Evolutionary conservation across 768 basidiomycete species (phyloP), one percentile per base, ranked within the genome.

Genomic region (Mycena galericulata): DNA sequence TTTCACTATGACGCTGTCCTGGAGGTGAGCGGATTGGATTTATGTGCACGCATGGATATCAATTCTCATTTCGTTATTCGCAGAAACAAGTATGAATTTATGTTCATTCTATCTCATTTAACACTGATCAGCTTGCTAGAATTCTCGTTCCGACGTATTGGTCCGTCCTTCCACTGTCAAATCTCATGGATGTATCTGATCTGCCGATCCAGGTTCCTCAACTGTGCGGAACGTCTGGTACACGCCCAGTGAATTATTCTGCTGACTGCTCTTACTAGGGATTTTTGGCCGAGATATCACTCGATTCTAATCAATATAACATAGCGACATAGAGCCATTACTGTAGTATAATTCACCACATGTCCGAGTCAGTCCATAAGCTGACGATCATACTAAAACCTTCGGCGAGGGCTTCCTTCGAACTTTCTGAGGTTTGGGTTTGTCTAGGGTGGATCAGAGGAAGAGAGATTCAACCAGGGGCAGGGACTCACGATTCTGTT

Each of bases 211-310:
- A 89, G 89, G 91, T 92, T 91, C 81, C 75, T 92, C 72, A 92
- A 90, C 75, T 92, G 91, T 88, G 69, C 87, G 58, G 15, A 73
- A 43, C 40, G n/a, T 41, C 36, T 24, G 24, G 49, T 41, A 62
- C 54, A 69, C 20, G 57, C 27, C 76, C 14, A 36, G 34, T 69
- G 60, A 34, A 60, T 29, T 61, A 30, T 20, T 62, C 60, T 62
- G 45, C 73, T 46, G 18, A 38, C 55, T 64, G 18, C 54, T 47
- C 34, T 51, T 51, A 5, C 47, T 72, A 90, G 89, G 90, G 91
- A 90, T 92, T 51, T 91, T 92, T 77, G 91, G 91, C 9, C 88
- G 92, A 29, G 92, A 93, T 75, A 76, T 93, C 64, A 90, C 88
- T 24, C 87, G 90, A 17, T 92, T 93, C 75, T 92, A 78, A 85